phyloP scores from a whole-genome alignment of 768 basidiomycete genomes.

The Pleurotus eryngii region DNA sequence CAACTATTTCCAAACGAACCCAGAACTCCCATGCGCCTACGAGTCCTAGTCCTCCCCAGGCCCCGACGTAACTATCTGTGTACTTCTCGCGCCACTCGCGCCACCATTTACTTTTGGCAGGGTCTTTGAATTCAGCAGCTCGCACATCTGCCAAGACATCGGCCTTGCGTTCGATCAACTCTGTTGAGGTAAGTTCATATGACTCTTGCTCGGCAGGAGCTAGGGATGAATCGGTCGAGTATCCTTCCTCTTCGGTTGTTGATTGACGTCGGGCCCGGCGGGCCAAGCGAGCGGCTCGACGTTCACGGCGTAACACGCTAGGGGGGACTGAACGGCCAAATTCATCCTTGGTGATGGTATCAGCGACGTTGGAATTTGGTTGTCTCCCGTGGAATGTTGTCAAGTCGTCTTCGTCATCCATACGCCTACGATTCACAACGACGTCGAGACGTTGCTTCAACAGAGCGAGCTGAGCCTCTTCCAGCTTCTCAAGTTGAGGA shows the following conservation, averaged over 20 bases:
- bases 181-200: slow-evolving; percentile 58
- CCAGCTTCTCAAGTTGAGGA: slow-evolving; percentile 73
- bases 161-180: slow-evolving; percentile 47
- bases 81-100: slow-evolving; percentile 71
- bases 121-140: slow-evolving; percentile 82
- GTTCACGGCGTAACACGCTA: slow-evolving; percentile 42
- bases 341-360: slow-evolving; percentile 51
- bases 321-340: slow-evolving; percentile 51
- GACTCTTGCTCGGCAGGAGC: slow-evolving; percentile 64
- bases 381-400: slow-evolving; percentile 58
- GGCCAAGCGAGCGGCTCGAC: slow-evolving; percentile 54
- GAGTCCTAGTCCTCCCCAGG: slow-evolving; percentile 88
- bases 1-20: slow-evolving; percentile 81
- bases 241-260: slow-evolving; percentile 66
- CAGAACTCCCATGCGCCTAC: slow-evolving; percentile 94
- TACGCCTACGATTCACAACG: slow-evolving; percentile 59
- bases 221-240: slow-evolving; percentile 81
- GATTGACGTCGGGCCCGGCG: slow-evolving; percentile 48
- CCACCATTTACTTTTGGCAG: slow-evolving; percentile 36
- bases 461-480: slow-evolving; percentile 70
- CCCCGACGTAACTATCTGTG: slow-evolving; percentile 78
- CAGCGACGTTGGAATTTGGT: slow-evolving; percentile 29
- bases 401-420: slow-evolving; percentile 82
- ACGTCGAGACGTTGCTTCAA: slow-evolving; percentile 73
- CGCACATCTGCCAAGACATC: slow-evolving; percentile 76